phyloP scores from a whole-genome alignment of 129 eudicot species.

The Helichrysum umbraculigerum region DNA sequence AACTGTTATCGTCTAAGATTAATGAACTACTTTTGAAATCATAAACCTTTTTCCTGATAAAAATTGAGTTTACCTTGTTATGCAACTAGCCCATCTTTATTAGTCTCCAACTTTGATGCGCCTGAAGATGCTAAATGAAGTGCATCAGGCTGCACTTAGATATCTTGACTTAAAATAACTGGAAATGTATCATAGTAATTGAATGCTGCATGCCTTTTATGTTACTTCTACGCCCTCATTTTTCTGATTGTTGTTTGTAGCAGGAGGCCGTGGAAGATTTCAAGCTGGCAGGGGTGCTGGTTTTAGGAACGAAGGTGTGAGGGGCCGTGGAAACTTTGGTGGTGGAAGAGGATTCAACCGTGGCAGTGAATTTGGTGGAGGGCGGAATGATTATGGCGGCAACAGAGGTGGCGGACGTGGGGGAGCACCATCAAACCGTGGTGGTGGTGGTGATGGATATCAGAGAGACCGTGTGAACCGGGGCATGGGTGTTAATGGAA shows the following conservation, averaged over 20 bases:
- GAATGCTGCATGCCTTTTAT: neutral
- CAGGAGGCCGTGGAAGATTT: constrained; percentile 65
- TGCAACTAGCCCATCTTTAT: neutral
- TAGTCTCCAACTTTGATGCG: neutral
- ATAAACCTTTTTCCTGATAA: neutral
- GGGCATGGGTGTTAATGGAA: constrained; percentile 54
- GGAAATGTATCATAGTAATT: neutral
- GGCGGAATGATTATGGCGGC: constrained; percentile 48
- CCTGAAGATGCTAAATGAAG: neutral
- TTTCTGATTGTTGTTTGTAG: neutral
- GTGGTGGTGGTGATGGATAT: constrained; percentile 54
- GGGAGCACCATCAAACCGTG: constrained; percentile 59
- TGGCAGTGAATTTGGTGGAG: constrained; percentile 36
- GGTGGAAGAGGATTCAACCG: constrained; percentile 34
- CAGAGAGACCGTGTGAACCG: constrained; percentile 60
- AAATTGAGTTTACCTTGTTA: neutral
- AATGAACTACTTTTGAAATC: neutral
- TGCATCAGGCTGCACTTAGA: neutral
- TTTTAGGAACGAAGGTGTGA: constrained; percentile 62
- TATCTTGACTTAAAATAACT: neutral
- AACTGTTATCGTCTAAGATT: neutral
- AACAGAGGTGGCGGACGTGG: constrained; percentile 61
- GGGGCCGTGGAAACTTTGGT: constrained; percentile 77
- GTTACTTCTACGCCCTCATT: neutral
- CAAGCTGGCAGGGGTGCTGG: constrained; percentile 66